A percentile compares a stretch with the other conserved stretches of the same genome.
Conservation (phyloP, 1,284 basidiomycete species). For the Trametes sp. region DNA sequence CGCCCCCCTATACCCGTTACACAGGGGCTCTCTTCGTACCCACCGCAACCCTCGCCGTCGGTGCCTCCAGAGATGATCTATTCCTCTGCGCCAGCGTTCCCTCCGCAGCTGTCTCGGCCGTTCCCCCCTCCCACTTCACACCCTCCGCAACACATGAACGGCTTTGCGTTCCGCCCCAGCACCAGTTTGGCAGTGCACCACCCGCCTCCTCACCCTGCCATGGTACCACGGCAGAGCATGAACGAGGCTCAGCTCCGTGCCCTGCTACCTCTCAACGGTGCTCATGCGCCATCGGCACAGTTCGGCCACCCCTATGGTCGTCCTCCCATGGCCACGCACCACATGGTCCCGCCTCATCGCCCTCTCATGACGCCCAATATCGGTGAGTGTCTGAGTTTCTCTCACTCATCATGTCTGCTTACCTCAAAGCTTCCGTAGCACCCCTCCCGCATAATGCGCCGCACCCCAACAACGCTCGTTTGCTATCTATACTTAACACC, state of each 20-base stretch:
- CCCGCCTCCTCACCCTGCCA: constrained; percentile 41
- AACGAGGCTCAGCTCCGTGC: constrained; percentile 60
- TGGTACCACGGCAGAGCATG: constrained; percentile 52
- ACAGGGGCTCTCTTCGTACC: constrained; percentile 10
- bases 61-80: constrained; percentile 43
- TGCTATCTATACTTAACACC: constrained; percentile 46
- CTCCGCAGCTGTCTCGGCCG: constrained; percentile 13
- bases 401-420: neutral
- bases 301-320: neutral
- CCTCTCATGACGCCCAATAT: constrained; percentile 27
- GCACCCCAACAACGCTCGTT: constrained; percentile 39
- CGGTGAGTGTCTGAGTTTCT: constrained; percentile 11
- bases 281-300: constrained; percentile 16
- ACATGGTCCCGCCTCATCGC: constrained; percentile 23
- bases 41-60: constrained; percentile 28
- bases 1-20: constrained; percentile 32
- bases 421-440: constrained; percentile 19
- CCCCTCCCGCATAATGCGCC: constrained; percentile 29
- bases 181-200: constrained; percentile 65
- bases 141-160: constrained; percentile 42
- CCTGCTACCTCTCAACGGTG: constrained; percentile 41
- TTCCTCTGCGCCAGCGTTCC: constrained; percentile 39
- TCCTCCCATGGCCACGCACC: constrained; percentile 12
- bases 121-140: constrained; percentile 11
- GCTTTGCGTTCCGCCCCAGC: constrained; percentile 63